Evolutionary conservation across 495 filamentous ascomycete species (phyloP).

Genomic region (Penicillium malachiteum): DNA sequence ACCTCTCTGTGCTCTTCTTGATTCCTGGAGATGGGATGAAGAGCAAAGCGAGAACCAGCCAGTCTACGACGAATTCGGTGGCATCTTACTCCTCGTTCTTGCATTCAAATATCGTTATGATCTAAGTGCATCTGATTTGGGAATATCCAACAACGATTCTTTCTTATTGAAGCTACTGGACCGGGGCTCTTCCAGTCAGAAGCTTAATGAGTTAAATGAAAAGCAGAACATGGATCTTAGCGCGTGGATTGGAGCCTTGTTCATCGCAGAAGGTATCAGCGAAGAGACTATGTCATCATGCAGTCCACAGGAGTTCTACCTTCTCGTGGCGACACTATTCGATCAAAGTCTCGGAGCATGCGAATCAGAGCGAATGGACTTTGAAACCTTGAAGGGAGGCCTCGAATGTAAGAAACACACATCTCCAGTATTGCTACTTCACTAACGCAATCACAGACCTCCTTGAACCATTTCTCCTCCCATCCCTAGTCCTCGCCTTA

Average conservation of each 20-base stretch:
- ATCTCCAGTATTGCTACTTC: background rate
- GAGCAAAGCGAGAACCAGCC: conserved; percentile 93
- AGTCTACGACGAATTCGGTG: conserved; percentile 94
- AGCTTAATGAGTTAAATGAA: conserved; percentile 63
- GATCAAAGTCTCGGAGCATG: conserved; percentile 79
- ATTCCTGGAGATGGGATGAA: conserved; percentile 90
- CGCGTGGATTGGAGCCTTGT: conserved; percentile 85
- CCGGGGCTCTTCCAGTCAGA: conserved; percentile 58
- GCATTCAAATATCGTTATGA: conserved; percentile 83
- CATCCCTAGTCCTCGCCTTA: conserved; percentile 79
- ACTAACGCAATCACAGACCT: conserved; percentile 53
- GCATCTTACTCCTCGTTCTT: conserved; percentile 78
- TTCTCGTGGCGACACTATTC: conserved; percentile 86
- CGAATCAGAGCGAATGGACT: conserved; percentile 63
- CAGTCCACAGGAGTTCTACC: conserved; percentile 89
- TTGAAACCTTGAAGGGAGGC: conserved; percentile 81
- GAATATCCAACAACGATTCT: conserved; percentile 56
- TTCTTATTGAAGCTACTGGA: conserved; percentile 79
- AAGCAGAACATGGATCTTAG: conserved; percentile 75
- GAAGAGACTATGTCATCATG: conserved; percentile 92
- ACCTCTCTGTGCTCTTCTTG: conserved; percentile 80
- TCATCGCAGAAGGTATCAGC: conserved; percentile 75
- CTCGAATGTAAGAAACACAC: conserved; percentile 71
- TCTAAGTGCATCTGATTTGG: conserved; percentile 67
- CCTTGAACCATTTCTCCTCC: conserved; percentile 84